These are phyloP conservation scores for Fusarium xylarioides DNA, from an alignment of 2,329 filamentous ascomycete species.

Conservation along the genomic window DNA sequence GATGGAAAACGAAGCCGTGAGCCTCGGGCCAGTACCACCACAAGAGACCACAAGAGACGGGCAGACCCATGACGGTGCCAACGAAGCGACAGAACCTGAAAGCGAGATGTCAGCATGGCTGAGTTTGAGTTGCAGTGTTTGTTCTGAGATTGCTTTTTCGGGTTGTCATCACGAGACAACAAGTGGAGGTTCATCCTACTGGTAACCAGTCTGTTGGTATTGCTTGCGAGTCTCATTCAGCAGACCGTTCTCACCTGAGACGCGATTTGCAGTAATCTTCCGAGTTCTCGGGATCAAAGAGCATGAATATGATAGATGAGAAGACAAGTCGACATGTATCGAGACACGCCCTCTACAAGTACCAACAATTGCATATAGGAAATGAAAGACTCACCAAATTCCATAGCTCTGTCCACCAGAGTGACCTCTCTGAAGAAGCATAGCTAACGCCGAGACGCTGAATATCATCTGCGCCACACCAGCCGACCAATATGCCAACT, in stretches of 20 bases:
- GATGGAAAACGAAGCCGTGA: slow-evolving; percentile 57
- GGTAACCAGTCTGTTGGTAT: background rate
- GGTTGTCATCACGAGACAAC: background rate
- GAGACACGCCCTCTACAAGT: slow-evolving; percentile 20
- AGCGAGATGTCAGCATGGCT: slow-evolving; percentile 22
- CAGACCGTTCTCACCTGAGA: slow-evolving; percentile 11
- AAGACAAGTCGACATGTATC: background rate
- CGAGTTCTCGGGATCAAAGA: background rate
- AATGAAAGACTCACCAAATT: slow-evolving; percentile 57
- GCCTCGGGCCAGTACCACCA: slow-evolving; percentile 63
- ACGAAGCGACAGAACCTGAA: slow-evolving; percentile 54
- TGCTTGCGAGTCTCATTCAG: background rate
- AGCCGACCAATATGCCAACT: slow-evolving; percentile 60
- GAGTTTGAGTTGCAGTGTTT: background rate
- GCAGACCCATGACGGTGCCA: slow-evolving; percentile 54
- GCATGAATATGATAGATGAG: background rate
- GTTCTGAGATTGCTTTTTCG: background rate
- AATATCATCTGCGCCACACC: slow-evolving; percentile 54
- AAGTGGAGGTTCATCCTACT: background rate
- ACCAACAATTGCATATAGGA: slow-evolving; percentile 23
- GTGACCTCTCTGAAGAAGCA: slow-evolving; percentile 57
- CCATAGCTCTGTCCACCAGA: slow-evolving; percentile 58
- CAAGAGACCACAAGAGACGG: slow-evolving; percentile 50
- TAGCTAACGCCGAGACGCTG: slow-evolving; percentile 52
- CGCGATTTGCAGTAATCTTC: slow-evolving; percentile 18